Evolutionary conservation across 192 early-diverging fungal species (phyloP), one percentile per base, ranked within the genome.

Genomic region (Geranomyces michiganensis): DNA sequence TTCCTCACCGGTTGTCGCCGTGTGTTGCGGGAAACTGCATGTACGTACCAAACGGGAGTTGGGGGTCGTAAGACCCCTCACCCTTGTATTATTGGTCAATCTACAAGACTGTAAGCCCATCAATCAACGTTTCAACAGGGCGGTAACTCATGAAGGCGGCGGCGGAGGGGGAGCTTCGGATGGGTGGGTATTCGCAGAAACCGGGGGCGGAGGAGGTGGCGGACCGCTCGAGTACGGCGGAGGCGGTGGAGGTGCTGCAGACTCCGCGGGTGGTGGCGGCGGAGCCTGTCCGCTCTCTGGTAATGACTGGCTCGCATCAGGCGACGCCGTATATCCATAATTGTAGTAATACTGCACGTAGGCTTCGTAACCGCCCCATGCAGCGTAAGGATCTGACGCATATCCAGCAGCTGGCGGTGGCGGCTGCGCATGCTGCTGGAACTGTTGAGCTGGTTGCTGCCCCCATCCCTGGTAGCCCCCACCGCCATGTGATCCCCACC

Each of bases 261-360:
- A 26, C 31, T 21, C 51, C 22, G 51, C 24, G 31, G 65, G 45
- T 49, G 47, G 43, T 24, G 65, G 45, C 31, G 43, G n/a, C 41
- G 65, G 43, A 12, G 65, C 65, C n/a, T 44, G 26, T 19, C 17
- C 24, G 41, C 45, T 24, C 0, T 26, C 45, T 0, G 41, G 36
- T 41, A 41, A 7, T 10, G 36, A 10, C 10, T 41, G 36, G 36
- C 5, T 15, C 21, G 51, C 21, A 24, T 9, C 46, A 44, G 43
- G 21, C 19, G 65, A 58, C n/a, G 27, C 15, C 21, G 65, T 44
- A 12, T 27, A n/a, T n/a, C 22, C 15, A 0, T 60, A 45, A n/a
- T 62, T 29, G 14, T 44, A n/a, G 45, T 65, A 33, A 41, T 70
- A 70, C 27, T 68, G 67, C 22, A 17, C 67, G 67, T 68, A 48